Percentiles rank a stretch among this genome's conserved stretches.
phyloP scores from a whole-genome alignment of 441 rosid genomes.

The Iberis amara region DNA sequence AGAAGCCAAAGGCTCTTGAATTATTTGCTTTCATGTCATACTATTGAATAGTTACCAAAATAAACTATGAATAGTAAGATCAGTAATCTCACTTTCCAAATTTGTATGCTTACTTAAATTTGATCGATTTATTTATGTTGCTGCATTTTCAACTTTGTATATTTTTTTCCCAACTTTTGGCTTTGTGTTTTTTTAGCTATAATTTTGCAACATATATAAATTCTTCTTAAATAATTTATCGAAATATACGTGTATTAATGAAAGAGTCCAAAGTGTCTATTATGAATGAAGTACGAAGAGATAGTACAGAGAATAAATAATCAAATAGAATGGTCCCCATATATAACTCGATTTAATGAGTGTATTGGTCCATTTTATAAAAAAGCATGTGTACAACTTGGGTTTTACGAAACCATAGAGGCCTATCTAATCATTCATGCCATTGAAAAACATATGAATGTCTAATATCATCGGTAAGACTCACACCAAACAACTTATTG shows the following conservation, averaged over 20 bases:
- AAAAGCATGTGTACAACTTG: conserved; percentile 19
- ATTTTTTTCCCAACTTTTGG: no score
- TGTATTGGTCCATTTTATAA: conserved; percentile 7
- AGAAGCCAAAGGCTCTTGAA: conserved; percentile 20
- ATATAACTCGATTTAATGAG: conserved; percentile 17
- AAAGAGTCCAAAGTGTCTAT: conserved; percentile 21
- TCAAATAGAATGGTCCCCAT: conserved; percentile 25
- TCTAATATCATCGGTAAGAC: conserved; percentile 10
- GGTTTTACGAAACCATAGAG: conserved; percentile 23
- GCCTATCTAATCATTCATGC: conserved; percentile 21
- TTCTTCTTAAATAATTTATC: neutral
- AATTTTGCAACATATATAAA: neutral
- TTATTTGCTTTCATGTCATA: conserved; percentile 20
- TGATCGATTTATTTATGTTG: neutral
- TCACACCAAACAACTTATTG: conserved; percentile 6
- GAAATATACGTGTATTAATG: neutral
- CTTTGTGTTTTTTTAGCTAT: neutral
- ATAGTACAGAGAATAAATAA: conserved; percentile 30
- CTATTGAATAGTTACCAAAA: conserved; percentile 16
- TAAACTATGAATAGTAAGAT: conserved; percentile 10
- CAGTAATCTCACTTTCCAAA: conserved; percentile 5
- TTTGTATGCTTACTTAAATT: neutral
- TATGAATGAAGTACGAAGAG: conserved; percentile 25
- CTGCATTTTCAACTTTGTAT: no score
- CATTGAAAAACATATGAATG: conserved; percentile 17